Base-by-base conservation (phyloP, 2,329 filamentous ascomycete species). In the Cytospora piceae region DNA sequence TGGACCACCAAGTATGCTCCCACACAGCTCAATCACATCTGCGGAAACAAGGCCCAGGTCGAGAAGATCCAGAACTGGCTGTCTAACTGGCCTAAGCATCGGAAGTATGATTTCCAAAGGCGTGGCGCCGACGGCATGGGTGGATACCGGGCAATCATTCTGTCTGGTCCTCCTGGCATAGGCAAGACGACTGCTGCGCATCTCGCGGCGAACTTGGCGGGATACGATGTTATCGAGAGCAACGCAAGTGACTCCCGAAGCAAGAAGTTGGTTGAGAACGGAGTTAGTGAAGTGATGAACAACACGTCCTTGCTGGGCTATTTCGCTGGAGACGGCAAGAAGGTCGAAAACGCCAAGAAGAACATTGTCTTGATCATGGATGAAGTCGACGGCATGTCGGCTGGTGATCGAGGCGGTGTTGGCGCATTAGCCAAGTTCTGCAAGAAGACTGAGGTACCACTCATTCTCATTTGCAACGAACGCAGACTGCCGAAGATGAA, bases 381-480 rank as follows among this genome's bases (percentile, higher is more conserved):
- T 72, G 95, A 99, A 78, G 95, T 99, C 5, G 95, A 99, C 73
- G 95, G 95, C 61, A 98, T 99, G 95, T 98, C 94, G 68, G 94
- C 93, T 42, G 95, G 95, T 74, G 95, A 99, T 75, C 90, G 95
- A 68, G 95, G 95, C 70, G 95, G 95, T 76, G 95, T 99, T 57
- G 95, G 94, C 59, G 95, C 95, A 34, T 83, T 99, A 64, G 94
- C 95, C 64, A 93, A 95, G 66, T 90, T 97, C 62, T 97, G 94
- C 83, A 97, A 92, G 80, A 97, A 96, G 82, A 95, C 94, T 0
- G 89, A 95, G 71, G 88, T 99, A 29, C 95, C 95, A 0, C 90
- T 99, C 75, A 98, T 99, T 71, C 84, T 99, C 63, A 98, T 99
- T 71, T 99, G 95, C 85, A 99, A 99, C 76, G 95, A 99, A 74